phyloP scores from a whole-genome alignment of 2,329 filamentous ascomycete genomes.

The Botrytis deweyae region DNA sequence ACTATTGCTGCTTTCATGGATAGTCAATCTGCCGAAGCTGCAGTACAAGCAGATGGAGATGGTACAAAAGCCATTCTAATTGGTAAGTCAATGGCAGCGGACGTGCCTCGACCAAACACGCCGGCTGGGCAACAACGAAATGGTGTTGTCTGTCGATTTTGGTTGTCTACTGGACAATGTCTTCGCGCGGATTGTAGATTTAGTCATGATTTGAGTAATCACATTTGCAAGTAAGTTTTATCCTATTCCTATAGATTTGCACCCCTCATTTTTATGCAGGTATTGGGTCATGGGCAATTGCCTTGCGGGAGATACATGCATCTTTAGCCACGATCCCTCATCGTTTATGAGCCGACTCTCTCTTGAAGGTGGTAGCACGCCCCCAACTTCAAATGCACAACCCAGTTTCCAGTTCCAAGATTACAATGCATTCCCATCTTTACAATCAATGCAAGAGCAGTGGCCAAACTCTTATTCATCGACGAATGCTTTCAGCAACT shows the following conservation, averaged over 20 bases:
- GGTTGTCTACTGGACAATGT: conserved; percentile 91
- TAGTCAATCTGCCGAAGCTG: conserved; percentile 54
- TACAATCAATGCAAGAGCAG: conserved; percentile 63
- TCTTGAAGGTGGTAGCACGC: conserved; percentile 66
- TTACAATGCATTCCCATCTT: conserved; percentile 78
- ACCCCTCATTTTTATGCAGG: conserved; percentile 46
- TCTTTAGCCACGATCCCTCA: conserved; percentile 95
- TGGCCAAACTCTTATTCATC: conserved; percentile 48
- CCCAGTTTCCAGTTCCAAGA: conserved; percentile 78
- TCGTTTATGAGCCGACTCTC: conserved; percentile 79
- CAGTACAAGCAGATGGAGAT: conserved; percentile 46
- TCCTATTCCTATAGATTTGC: not conserved
- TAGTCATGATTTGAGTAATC: conserved; percentile 92
- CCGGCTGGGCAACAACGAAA: conserved; percentile 76
- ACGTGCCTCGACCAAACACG: conserved; percentile 69
- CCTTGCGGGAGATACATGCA: conserved; percentile 87
- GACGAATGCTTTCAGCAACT: conserved; percentile 50
- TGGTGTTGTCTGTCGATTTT: conserved; percentile 95
- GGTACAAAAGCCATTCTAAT: conserved; percentile 71
- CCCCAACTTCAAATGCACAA: conserved; percentile 61
- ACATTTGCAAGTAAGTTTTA: conserved; percentile 86
- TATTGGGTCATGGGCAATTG: conserved; percentile 98
- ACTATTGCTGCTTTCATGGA: conserved; percentile 90
- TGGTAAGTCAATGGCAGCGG: conserved; percentile 83
- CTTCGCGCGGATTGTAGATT: conserved; percentile 94